These are phyloP conservation scores for Colletotrichum higginsianum DNA, from an alignment of 2,329 filamentous ascomycete species.

Conservation along the genomic window DNA sequence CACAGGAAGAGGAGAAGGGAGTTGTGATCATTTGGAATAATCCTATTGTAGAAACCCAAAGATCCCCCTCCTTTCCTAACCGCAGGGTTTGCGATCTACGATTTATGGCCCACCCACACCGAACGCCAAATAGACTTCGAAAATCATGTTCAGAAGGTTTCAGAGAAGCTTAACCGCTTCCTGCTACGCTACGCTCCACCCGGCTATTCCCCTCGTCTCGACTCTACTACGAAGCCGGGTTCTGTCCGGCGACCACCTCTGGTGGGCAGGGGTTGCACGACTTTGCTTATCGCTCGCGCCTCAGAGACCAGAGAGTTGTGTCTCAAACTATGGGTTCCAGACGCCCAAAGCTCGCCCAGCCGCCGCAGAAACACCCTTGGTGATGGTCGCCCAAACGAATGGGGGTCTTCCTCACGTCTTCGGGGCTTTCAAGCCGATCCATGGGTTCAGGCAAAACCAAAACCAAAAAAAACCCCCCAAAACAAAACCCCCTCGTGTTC, in stretches of 20 bases:
- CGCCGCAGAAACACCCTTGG: too few relatives aligned
- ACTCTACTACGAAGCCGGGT: not conserved
- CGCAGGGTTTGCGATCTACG: not conserved
- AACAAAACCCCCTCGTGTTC: too few relatives aligned
- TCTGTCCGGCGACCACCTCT: not conserved
- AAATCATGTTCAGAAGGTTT: conserved; percentile 3
- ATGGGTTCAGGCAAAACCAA: too few relatives aligned
- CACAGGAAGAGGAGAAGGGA: not conserved
- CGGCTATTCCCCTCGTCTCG: not conserved
- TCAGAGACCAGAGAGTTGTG: not conserved
- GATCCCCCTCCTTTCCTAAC: not conserved
- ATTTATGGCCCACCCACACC: not conserved
- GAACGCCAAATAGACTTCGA: conserved; percentile 17
- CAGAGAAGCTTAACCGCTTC: not conserved
- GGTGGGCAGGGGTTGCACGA: too few relatives aligned
- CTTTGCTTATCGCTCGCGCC: not conserved
- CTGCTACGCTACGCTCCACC: not conserved
- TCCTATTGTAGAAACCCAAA: not conserved
- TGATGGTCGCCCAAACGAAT: too few relatives aligned
- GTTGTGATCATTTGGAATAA: not conserved
- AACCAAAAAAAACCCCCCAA: too few relatives aligned
- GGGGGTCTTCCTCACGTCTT: too few relatives aligned
- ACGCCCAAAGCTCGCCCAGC: too few relatives aligned
- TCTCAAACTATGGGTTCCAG: too few relatives aligned
- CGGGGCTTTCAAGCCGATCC: too few relatives aligned